Conservation (phyloP, 2,329 filamentous ascomycete genomes). For the Thyridium curvatum region DNA sequence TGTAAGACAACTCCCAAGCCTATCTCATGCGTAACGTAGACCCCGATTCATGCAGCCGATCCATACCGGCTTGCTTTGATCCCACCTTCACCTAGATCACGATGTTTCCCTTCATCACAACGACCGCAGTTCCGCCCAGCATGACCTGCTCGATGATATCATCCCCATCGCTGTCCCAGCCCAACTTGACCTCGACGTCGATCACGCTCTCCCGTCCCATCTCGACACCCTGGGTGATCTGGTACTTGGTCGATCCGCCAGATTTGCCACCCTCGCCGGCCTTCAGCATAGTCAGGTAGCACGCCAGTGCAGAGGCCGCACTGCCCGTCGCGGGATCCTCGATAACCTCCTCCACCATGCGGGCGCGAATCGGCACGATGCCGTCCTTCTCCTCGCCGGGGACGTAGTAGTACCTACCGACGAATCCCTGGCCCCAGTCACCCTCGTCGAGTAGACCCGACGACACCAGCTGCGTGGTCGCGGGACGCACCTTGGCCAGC, state of each 20-base stretch:
- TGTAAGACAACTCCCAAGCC: too few species aligned
- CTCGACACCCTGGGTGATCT: slow-evolving; percentile 60
- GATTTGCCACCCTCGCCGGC: too few species aligned
- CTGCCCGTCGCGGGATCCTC: slow-evolving; percentile 60
- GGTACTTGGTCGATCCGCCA: slow-evolving; percentile 26
- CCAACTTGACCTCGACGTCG: slow-evolving; percentile 31
- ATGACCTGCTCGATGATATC: slow-evolving; percentile 15
- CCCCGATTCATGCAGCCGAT: too few species aligned
- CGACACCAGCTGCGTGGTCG: slow-evolving; percentile 15
- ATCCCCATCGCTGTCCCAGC: too few species aligned
- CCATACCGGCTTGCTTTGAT: too few species aligned
- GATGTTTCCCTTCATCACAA: slow-evolving; percentile 21
- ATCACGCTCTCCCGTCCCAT: slow-evolving; percentile 56
- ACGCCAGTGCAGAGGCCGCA: slow-evolving; percentile 50
- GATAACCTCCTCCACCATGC: slow-evolving; percentile 49
- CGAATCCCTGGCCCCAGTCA: slow-evolving; percentile 45
- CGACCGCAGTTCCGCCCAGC: slow-evolving; percentile 19
- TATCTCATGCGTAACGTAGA: too few species aligned
- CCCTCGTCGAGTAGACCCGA: slow-evolving; percentile 40
- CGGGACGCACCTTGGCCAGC: slow-evolving; percentile 35
- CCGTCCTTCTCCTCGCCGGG: slow-evolving; percentile 16
- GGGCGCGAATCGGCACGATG: slow-evolving; percentile 39
- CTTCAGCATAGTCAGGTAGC: slow-evolving; percentile 33
- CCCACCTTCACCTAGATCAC: too few species aligned
- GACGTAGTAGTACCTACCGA: slow-evolving; percentile 55